These are phyloP conservation scores for Penicillium salamii DNA, from an alignment of 495 filamentous ascomycete genomes.

Conservation along the genomic window DNA sequence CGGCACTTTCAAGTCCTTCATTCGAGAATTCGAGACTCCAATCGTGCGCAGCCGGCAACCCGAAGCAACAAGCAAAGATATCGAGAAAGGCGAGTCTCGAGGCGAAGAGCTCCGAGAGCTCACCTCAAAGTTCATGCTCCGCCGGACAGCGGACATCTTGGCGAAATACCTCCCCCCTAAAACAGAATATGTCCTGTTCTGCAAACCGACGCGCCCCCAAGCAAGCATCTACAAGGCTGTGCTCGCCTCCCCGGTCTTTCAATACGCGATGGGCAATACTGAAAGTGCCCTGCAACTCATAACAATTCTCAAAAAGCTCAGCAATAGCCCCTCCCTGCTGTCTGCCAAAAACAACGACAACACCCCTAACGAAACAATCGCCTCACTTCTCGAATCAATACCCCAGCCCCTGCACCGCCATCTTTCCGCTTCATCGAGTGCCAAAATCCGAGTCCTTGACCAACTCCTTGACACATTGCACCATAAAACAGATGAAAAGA, in stretches of 20 bases:
- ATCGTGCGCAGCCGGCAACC: slow-evolving; percentile 74
- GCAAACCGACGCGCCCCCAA: slow-evolving; percentile 68
- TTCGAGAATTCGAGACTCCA: slow-evolving; percentile 68
- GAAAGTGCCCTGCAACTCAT: slow-evolving; percentile 74
- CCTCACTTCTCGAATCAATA: slow-evolving; percentile 55
- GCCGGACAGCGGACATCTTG: slow-evolving; percentile 72
- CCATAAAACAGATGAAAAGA: slow-evolving; percentile 64
- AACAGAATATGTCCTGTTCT: slow-evolving; percentile 76
- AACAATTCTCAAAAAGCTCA: slow-evolving; percentile 77
- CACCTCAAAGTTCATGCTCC: slow-evolving; percentile 72
- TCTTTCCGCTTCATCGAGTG: slow-evolving; percentile 57
- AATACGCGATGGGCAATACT: slow-evolving; percentile 59
- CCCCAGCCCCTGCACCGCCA: slow-evolving; percentile 56
- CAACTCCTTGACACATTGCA: slow-evolving; percentile 62
- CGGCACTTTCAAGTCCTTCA: slow-evolving; percentile 65
- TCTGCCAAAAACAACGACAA: slow-evolving; percentile 41
- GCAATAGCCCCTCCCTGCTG: slow-evolving; percentile 72
- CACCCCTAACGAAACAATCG: slow-evolving; percentile 36
- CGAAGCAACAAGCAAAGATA: slow-evolving; percentile 60
- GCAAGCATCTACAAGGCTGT: slow-evolving; percentile 66
- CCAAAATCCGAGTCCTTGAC: slow-evolving; percentile 72
- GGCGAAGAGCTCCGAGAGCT: slow-evolving; percentile 65
- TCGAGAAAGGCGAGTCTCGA: slow-evolving; percentile 70
- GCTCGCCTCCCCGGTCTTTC: slow-evolving; percentile 67
- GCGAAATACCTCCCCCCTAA: slow-evolving; percentile 73